A percentile compares a stretch with the other conserved stretches of the same genome.
phyloP scores from a whole-genome alignment of 2,329 filamentous ascomycete species.

The Penicillium palitans region DNA sequence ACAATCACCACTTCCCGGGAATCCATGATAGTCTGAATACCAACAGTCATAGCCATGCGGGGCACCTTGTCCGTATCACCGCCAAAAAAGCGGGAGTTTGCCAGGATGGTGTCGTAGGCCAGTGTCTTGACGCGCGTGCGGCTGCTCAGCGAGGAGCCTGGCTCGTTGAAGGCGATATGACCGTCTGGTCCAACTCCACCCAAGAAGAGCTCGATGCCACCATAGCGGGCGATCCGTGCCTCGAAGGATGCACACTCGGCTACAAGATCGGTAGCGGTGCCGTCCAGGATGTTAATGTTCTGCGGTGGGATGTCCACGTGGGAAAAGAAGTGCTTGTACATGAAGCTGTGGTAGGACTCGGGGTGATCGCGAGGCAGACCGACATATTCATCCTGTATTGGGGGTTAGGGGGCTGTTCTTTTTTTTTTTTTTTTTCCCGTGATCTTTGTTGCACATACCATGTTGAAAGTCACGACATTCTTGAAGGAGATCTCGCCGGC shows the following conservation, averaged over 20 bases:
- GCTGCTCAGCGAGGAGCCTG: slow-evolving; percentile 73
- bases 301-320: slow-evolving; percentile 77
- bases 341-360: slow-evolving; percentile 86
- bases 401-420: slow-evolving; percentile 11
- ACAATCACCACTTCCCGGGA: slow-evolving; percentile 80
- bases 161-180: slow-evolving; percentile 89
- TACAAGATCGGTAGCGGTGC: slow-evolving; percentile 73
- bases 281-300: slow-evolving; percentile 82
- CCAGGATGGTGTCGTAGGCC: slow-evolving; percentile 81
- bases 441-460: slow-evolving; percentile 55
- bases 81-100: slow-evolving; percentile 81
- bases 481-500: slow-evolving; percentile 70
- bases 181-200: slow-evolving; percentile 83
- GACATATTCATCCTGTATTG: slow-evolving; percentile 74
- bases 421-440: not conserved
- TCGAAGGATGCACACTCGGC: slow-evolving; percentile 79
- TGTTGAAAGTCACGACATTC: slow-evolving; percentile 89
- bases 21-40: slow-evolving; percentile 79
- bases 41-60: slow-evolving; percentile 79
- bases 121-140: slow-evolving; percentile 83
- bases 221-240: slow-evolving; percentile 69
- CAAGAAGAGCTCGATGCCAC: slow-evolving; percentile 83
- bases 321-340: slow-evolving; percentile 91
- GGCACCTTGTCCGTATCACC: slow-evolving; percentile 74
- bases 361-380: slow-evolving; percentile 79